Evolutionary conservation across 129 eudicot species (phyloP), one percentile per base, ranked within the genome.

Genomic region (Rutidosis leptorrhynchoides): DNA sequence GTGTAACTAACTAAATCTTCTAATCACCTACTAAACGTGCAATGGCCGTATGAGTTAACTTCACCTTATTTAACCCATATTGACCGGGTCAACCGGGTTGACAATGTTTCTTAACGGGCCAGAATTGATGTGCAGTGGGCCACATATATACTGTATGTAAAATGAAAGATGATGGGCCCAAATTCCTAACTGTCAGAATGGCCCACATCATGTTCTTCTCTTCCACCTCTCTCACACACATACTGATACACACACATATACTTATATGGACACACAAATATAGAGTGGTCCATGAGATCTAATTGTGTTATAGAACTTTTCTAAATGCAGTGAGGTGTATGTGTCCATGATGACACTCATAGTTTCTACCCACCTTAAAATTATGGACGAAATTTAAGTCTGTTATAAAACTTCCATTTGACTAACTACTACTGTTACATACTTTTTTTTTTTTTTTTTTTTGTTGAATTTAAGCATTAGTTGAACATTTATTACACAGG

Each of bases 171-270:
- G 33, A 67, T 74, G 74, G 74, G 40, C 68, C 79, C 73, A 66
- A 64, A 58, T 20, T 64, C 68, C 73, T 66, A 58, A 74, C 79
- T 67, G 73, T 66, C 73, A 74, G 12, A 48, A 17, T 74, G 58
- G 68, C 79, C 79, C 79, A 74, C 79, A 67, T 74, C 79, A 74
- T 67, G 74, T 74, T 74, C 73, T 67, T 58, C 73, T 57, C 42
- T 65, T 55, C 72, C 58, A 8, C 45, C 16, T 11, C 45, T 11
- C 16, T 37, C 45, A 2, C 16, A 0, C 11, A 9, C 43, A 9
- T 3, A 11, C 45, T 10, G 0, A 37, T 5, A 37, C 16, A 37
- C 42, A 11, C 1, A 33, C 12, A 0, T 2, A 33, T 1, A 1
- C 0, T 7, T 14, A 30, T 4, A 40, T 2, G 11, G 4, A 40